These are phyloP conservation scores for Carex pumila DNA, from an alignment of 176 grass and related monocot species.

Conservation along the genomic window DNA sequence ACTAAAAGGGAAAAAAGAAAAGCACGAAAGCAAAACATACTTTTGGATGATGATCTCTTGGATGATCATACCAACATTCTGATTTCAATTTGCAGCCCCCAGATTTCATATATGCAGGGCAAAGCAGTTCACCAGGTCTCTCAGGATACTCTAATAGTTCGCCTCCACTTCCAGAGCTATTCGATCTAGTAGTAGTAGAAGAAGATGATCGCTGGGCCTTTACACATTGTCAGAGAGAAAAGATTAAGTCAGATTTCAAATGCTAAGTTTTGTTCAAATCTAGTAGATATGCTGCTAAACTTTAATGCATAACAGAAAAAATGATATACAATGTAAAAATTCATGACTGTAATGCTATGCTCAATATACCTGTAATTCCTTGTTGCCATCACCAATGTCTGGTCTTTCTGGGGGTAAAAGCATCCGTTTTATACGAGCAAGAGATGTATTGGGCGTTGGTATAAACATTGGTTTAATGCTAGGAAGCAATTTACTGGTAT, in stretches of 20 bases:
- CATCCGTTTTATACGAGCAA: not conserved
- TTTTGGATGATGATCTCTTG: constrained; percentile 19
- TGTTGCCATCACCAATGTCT: not conserved
- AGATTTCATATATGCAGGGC: constrained; percentile 43
- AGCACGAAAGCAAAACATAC: not conserved
- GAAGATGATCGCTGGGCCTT: not conserved
- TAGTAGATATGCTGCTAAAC: not conserved
- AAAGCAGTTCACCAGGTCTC: constrained; percentile 34
- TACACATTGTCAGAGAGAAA: not conserved
- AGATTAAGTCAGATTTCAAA: not conserved
- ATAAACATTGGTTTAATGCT: not conserved
- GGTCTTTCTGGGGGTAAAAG: constrained; percentile 6
- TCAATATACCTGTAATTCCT: not conserved
- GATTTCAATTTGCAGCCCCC: constrained; percentile 29
- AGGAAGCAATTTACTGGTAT: not conserved
- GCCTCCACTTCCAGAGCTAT: not conserved
- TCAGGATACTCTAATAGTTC: constrained; percentile 28
- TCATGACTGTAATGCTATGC: not conserved
- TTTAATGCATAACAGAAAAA: not conserved
- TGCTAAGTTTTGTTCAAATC: not conserved
- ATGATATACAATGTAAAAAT: not conserved
- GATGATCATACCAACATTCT: constrained; percentile 51
- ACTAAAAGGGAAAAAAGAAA: not conserved
- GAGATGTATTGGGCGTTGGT: not conserved
- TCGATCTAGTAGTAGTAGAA: not conserved